Evolutionary conservation across 2,329 filamentous ascomycete genomes (phyloP).

Genomic region (Aspergillus sergii): DNA sequence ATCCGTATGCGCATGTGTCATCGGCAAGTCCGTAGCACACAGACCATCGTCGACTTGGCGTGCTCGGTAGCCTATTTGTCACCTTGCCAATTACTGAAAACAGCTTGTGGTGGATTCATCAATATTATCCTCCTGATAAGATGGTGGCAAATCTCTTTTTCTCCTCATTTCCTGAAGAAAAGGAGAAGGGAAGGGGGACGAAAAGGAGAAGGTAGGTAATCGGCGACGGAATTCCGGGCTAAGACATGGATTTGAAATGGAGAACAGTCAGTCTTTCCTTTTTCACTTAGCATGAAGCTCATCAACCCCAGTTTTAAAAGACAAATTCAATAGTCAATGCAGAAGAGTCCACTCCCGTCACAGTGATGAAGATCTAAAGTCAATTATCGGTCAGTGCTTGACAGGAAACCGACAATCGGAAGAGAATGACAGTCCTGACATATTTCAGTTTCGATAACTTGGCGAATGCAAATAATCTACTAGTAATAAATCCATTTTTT

Average conservation of each 20-base stretch:
- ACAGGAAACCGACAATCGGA: not conserved
- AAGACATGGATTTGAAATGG: not conserved
- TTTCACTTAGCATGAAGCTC: not conserved
- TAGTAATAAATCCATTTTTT: not conserved
- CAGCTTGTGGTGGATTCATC: not conserved
- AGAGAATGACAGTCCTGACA: not conserved
- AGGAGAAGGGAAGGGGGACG: not conserved
- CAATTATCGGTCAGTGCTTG: not conserved
- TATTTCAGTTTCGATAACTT: not conserved
- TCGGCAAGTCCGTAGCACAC: constrained; percentile 28
- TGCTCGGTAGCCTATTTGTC: constrained; percentile 15
- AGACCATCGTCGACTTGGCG: constrained; percentile 19
- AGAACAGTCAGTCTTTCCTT: not conserved
- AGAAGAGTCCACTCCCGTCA: constrained; percentile 6
- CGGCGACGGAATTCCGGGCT: not conserved
- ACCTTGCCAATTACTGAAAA: constrained; percentile 11
- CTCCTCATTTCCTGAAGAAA: not conserved
- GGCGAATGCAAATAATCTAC: not conserved
- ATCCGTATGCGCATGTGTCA: constrained; percentile 25
- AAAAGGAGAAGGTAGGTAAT: not conserved
- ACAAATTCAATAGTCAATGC: constrained; percentile 6
- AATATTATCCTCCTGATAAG: constrained; percentile 20
- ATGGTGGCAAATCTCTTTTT: constrained; percentile 18
- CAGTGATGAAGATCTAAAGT: not conserved
- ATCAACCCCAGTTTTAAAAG: not conserved